Conservation (phyloP, 2,329 filamentous ascomycete species). For the Phyllosticta paracitricarpa region DNA sequence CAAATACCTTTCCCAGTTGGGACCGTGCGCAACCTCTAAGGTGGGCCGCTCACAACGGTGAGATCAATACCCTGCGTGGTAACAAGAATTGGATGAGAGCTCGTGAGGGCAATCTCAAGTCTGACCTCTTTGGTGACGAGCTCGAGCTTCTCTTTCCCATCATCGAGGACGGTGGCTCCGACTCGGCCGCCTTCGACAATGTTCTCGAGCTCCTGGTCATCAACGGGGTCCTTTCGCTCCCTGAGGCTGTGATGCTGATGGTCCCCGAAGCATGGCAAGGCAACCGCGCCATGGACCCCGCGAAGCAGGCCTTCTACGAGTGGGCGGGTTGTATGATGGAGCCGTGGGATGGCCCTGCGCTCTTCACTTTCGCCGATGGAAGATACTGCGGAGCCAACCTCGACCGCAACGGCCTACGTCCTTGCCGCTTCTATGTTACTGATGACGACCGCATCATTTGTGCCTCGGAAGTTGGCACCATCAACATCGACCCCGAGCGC, state of each 20-base stretch:
- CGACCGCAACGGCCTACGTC: slow-evolving; percentile 87
- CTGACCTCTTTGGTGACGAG: slow-evolving; percentile 83
- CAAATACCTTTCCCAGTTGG: slow-evolving; percentile 97
- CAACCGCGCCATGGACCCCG: slow-evolving; percentile 81
- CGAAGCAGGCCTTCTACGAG: slow-evolving; percentile 95
- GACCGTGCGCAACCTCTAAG: slow-evolving; percentile 91
- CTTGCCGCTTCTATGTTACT: slow-evolving; percentile 94
- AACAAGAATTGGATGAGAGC: slow-evolving; percentile 99
- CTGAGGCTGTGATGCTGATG: slow-evolving; percentile 97
- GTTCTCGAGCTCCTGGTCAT: slow-evolving; percentile 88
- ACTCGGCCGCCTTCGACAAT: slow-evolving; percentile 95
- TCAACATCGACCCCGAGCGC: slow-evolving; percentile 78
- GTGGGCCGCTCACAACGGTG: slow-evolving; percentile 97
- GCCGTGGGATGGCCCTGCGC: slow-evolving; percentile 91
- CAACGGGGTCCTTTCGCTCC: slow-evolving; percentile 89
- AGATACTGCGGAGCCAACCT: slow-evolving; percentile 95
- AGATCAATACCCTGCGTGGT: slow-evolving; percentile 93
- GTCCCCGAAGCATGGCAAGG: slow-evolving; percentile 97
- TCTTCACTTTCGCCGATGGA: slow-evolving; percentile 95
- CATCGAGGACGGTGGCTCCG: slow-evolving; percentile 91
- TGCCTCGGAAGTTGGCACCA: slow-evolving; percentile 91
- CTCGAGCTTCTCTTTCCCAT: slow-evolving; percentile 86
- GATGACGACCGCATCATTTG: slow-evolving; percentile 96
- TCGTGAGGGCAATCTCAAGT: slow-evolving; percentile 88
- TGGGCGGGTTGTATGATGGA: slow-evolving; percentile 99